Evolutionary conservation across 202 grass and related monocot genomes (phyloP), one percentile per base, ranked within the genome.

Genomic region (Panicum virgatum): DNA sequence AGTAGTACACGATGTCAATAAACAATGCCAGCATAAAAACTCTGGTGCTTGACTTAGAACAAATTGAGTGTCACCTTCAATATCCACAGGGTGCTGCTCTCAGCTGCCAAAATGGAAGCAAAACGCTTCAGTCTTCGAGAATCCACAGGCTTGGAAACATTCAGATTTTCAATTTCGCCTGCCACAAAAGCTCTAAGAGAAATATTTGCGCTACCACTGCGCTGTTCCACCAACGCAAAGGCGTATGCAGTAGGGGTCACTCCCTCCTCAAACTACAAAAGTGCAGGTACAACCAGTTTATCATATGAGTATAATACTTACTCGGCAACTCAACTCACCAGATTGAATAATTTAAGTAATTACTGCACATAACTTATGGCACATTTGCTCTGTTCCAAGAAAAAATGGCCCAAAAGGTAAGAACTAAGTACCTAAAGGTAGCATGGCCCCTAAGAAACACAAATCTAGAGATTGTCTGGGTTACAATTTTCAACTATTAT

Each of bases 211-310:
- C 86, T 89, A 68, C 92, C 87, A 34, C 92, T 90, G 15, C 90
- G 90, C 40, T 93, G 88, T 76, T 98, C 96, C 79, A 98, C 96
- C 80, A 95, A 64, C 22, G 88, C 96, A 93, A 98, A 95, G 74
- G 88, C 84, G 71, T 98, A 95, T 27, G 92, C 84, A 9, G 75
- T 91, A 38, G 92, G 92, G 44, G 67, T 91, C 42, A 54, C 69
- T 69, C 90, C 85, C 87, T 88, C 90, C 22, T 90, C 82, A 82
- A 95, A 91, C 92, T 98, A 70, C 72, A 91, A 83, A 74, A 69
- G 43, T 62, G 75, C 65, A 89, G 27, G 62, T 54, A 84, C 53
- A 66, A 72, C 30, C 3, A 76, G 15, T 53, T 57, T 12, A 67
- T 78, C 16, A 81, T 22, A 52, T 47, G 9, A 60, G 57, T 5